A percentile compares a stretch with the other conserved stretches of the same genome.
Conservation (phyloP, 108 stramenopile species). For the Pseudonitzschia delicatissima region DNA sequence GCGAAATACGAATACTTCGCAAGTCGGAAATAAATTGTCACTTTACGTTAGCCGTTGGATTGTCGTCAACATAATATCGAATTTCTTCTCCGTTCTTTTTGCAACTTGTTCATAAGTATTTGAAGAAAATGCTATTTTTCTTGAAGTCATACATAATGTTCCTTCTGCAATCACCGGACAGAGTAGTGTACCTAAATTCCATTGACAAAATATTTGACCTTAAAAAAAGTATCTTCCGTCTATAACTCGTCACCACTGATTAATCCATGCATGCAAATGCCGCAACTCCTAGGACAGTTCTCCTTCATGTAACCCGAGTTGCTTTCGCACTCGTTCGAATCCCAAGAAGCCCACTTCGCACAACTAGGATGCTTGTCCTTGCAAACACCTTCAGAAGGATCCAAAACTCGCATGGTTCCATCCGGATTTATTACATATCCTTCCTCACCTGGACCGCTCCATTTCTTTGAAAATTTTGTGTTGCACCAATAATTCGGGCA, state of each 20-base stretch:
- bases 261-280: neutral
- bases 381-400: constrained; percentile 11
- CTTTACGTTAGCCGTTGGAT: too few relatives aligned
- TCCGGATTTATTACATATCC: constrained; percentile 33
- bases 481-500: constrained; percentile 42
- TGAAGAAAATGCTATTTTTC: neutral
- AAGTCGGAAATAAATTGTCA: too few relatives aligned
- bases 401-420: constrained; percentile 4
- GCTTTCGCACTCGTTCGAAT: constrained; percentile 10
- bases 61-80: too few relatives aligned
- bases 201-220: neutral
- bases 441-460: constrained; percentile 41
- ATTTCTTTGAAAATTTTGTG: constrained; percentile 9
- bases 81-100: too few relatives aligned
- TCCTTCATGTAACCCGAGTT: constrained; percentile 7
- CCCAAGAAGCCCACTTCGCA: constrained; percentile 7
- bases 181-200: neutral
- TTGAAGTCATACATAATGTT: too few relatives aligned
- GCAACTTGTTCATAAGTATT: too few relatives aligned
- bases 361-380: constrained; percentile 4
- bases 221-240: neutral
- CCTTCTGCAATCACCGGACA: neutral
- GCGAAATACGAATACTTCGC: too few relatives aligned
- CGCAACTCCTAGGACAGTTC: constrained; percentile 14
- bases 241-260: neutral